Base-by-base conservation (phyloP, 1,284 basidiomycete species). In the Microstroma glucosiphilum region DNA sequence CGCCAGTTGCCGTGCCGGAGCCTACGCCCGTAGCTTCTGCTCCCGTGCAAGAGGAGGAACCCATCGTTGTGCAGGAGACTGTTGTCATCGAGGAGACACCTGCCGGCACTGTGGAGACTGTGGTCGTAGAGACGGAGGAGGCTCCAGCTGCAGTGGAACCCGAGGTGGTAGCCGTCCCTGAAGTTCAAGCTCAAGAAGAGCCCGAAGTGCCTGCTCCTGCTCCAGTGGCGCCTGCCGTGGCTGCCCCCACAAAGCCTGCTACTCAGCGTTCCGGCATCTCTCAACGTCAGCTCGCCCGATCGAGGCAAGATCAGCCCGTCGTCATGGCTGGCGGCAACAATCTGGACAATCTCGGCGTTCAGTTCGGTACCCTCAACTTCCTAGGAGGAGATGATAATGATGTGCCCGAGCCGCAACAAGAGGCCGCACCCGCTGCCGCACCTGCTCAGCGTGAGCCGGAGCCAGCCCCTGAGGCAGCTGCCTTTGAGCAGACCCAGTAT, bases 351-450 rank as follows among this genome's bases (percentile, higher is more conserved):
- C 70, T 79, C 15, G 77, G 75, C 56, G 68, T 77, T 30, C 69
- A 75, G 59, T 79, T 79, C 53, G 77, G 77, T 62, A 71, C 65
- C 19, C 69, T 78, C 59, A 77, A 72, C 69, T 76, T 78, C 68
- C 68, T 75, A 40, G 74, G 70, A 25, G 67, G 65, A 3, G 73
- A 75, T 41, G 71, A 66, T 48, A 66, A 68, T 8, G 60, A n/a
- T 57, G 49, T 19, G 17, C 41, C 26, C 12, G 60, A 60, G 25
- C 56, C 48, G 1, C 30, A 37, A 37, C 30, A 37, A 37, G 30
- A 37, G 30, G 60, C 60, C 21, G 8, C 30, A 21, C 46, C 57
- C 15, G 59, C 17, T 21, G 9, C 56, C 30, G 37, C 48, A 17
- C 12, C 59, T 25, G 60, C 60, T 7, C 56, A 57, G 56, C 37